Percentiles rank a stretch among this genome's conserved stretches.
These are phyloP conservation scores for Salix dunnii DNA, from an alignment of 345 rosid species.

Conservation along the genomic window DNA sequence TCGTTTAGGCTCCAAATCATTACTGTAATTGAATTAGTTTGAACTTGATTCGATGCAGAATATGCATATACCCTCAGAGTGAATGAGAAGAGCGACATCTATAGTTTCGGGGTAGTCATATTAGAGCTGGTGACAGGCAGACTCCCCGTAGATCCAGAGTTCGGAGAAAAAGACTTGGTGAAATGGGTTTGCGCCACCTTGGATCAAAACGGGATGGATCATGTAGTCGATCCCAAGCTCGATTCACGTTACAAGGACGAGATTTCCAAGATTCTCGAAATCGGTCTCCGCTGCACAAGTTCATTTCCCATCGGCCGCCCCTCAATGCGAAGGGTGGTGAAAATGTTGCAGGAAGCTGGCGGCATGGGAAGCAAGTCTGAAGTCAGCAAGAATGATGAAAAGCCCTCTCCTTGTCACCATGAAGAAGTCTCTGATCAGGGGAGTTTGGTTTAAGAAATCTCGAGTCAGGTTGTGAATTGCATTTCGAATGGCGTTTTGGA, in stretches of 20 bases:
- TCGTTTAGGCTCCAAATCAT: neutral
- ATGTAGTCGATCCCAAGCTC: constrained; percentile 62
- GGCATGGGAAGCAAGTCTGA: constrained; percentile 28
- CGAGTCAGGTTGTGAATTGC: no score
- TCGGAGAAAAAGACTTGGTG: constrained; percentile 76
- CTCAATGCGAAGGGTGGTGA: constrained; percentile 87
- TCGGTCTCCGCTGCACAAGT: constrained; percentile 70
- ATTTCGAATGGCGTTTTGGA: no score
- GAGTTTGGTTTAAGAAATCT: constrained; percentile 21
- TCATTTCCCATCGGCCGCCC: constrained; percentile 81
- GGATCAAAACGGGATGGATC: constrained; percentile 48
- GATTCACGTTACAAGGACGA: constrained; percentile 47
- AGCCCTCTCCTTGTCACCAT: constrained; percentile 61
- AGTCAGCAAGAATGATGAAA: constrained; percentile 42
- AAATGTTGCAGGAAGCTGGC: constrained; percentile 63
- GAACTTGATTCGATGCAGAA: constrained; percentile 41
- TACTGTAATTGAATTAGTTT: neutral
- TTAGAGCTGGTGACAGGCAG: constrained; percentile 79
- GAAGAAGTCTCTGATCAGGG: constrained; percentile 45
- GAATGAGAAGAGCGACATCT: constrained; percentile 92
- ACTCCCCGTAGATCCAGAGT: constrained; percentile 58
- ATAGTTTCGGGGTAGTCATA: constrained; percentile 85
- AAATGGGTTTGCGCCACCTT: constrained; percentile 62
- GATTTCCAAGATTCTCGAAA: constrained; percentile 56
- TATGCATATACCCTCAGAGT: constrained; percentile 83